A percentile compares a stretch with the other conserved stretches of the same genome.
These are phyloP conservation scores for Taiwanofungus camphoratus DNA, from an alignment of 1,284 basidiomycete genomes.

Conservation along the genomic window DNA sequence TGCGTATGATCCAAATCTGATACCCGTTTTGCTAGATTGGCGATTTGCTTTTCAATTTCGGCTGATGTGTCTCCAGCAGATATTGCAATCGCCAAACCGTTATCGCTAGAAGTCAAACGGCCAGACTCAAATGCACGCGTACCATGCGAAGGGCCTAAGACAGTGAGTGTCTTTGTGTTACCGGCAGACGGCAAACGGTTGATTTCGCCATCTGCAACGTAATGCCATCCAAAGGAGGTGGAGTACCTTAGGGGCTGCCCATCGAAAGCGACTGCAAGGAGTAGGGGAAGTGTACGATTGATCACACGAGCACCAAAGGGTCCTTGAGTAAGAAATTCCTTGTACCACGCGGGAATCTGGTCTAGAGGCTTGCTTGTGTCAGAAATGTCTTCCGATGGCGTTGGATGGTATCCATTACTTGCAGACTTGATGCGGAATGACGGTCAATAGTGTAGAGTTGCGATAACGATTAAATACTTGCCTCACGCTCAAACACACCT, in stretches of 20 bases:
- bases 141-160: constrained; percentile 41
- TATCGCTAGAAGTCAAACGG: constrained; percentile 32
- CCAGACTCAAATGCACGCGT: constrained; percentile 35
- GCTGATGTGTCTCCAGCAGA: constrained; percentile 32
- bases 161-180: constrained; percentile 33
- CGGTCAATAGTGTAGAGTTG: no score
- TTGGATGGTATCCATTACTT: no score
- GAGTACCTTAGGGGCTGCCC: constrained; percentile 64
- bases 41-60: constrained; percentile 28
- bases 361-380: constrained; percentile 3
- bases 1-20: constrained; percentile 16
- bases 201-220: constrained; percentile 33
- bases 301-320: constrained; percentile 49
- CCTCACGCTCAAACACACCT: constrained; percentile 35
- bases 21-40: constrained; percentile 34
- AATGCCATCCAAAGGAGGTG: constrained; percentile 65
- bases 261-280: constrained; percentile 76
- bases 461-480: no score
- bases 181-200: constrained; percentile 33
- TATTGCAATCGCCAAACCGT: constrained; percentile 38
- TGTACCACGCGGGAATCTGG: constrained; percentile 70
- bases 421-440: no score
- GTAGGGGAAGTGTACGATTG: constrained; percentile 68
- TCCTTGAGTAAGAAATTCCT: constrained; percentile 43
- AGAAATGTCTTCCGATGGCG: no score